These are phyloP conservation scores for Nicotiana noctiflora DNA, from an alignment of 257 asterid species.

Conservation along the genomic window DNA sequence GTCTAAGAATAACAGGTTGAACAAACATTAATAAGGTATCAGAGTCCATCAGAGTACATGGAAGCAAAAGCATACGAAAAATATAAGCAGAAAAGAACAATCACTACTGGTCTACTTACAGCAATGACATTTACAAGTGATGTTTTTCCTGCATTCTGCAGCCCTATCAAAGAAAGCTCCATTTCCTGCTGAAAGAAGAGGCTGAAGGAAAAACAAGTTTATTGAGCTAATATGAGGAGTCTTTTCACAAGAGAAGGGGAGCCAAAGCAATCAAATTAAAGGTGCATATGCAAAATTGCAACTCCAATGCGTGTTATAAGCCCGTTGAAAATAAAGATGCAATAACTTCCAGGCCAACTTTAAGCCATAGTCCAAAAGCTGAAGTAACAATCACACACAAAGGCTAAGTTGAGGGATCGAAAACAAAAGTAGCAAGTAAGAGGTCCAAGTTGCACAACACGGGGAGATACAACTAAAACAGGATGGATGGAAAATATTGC, in stretches of 20 bases:
- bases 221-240: background rate
- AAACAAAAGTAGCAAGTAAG: background rate
- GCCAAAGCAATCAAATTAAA: background rate
- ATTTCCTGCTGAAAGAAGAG: conserved; percentile 99
- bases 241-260: background rate
- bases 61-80: background rate
- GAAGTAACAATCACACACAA: background rate
- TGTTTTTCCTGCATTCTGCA: conserved; percentile 97
- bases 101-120: conserved; percentile 41
- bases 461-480: background rate
- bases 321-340: background rate
- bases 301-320: background rate
- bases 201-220: conserved; percentile 33
- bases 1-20: conserved; percentile 40
- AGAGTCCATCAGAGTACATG: conserved; percentile 1
- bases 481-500: background rate
- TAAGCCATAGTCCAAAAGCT: background rate
- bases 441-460: background rate
- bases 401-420: background rate
- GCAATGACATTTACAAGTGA: conserved; percentile 95
- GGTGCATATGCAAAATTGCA: background rate
- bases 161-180: conserved; percentile 98
- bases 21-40: conserved; percentile 10
- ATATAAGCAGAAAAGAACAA: background rate
- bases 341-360: background rate